These are phyloP conservation scores for Vigna hirtella DNA, from an alignment of 306 rosid genomes.

Conservation along the genomic window DNA sequence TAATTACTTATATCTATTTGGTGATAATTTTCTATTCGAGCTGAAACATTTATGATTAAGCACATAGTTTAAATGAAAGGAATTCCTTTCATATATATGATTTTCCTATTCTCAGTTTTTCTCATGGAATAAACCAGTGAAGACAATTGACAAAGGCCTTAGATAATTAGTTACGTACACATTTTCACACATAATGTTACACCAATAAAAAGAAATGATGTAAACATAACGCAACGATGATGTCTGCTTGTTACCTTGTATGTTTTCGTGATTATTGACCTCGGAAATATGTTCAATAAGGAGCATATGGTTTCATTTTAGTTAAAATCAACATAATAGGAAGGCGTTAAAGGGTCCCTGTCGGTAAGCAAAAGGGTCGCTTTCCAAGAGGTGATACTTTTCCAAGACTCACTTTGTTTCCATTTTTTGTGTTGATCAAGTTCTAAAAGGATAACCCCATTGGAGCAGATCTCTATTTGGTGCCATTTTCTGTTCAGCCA, in stretches of 20 bases:
- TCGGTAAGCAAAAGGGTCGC: conserved; percentile 59
- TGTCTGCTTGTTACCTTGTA: neutral
- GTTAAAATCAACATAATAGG: neutral
- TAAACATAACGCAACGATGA: neutral
- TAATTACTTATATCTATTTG: no score
- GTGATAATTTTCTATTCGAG: no score
- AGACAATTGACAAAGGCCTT: neutral
- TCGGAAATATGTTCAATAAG: neutral
- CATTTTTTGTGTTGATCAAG: conserved; percentile 34
- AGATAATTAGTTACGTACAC: neutral
- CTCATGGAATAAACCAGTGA: neutral
- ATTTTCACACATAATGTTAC: neutral
- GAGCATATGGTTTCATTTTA: conserved; percentile 12
- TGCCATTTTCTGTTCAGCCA: conserved; percentile 39
- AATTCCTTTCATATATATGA: neutral
- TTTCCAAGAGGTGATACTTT: conserved; percentile 55
- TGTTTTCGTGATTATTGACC: neutral
- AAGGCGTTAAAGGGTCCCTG: conserved; percentile 61
- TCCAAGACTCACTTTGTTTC: conserved; percentile 45
- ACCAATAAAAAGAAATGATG: neutral
- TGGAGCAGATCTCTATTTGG: neutral
- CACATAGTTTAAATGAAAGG: no score
- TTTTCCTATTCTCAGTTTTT: neutral
- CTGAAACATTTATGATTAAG: no score
- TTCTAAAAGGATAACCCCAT: conserved; percentile 30